These are phyloP conservation scores for Ilyonectria mors-panacis DNA, from an alignment of 2,329 filamentous ascomycete species.

Conservation along the genomic window DNA sequence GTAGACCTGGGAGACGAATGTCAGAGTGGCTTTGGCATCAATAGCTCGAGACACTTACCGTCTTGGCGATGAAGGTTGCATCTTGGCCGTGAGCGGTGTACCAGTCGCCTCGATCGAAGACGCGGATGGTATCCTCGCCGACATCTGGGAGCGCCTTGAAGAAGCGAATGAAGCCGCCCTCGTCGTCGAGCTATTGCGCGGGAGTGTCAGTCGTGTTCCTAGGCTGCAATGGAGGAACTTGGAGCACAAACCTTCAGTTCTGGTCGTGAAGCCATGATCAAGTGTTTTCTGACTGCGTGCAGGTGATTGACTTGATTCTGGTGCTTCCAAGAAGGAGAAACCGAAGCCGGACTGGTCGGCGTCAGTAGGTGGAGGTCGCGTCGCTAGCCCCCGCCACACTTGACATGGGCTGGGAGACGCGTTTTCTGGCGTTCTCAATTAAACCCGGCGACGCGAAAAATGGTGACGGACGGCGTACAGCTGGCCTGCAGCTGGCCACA, in stretches of 20 bases:
- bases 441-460: constrained; percentile 46
- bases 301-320: constrained; percentile 17
- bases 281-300: constrained; percentile 14
- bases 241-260: constrained; percentile 73
- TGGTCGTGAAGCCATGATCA: constrained; percentile 78
- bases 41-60: constrained; percentile 62
- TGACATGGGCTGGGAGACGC: constrained; percentile 45
- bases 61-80: constrained; percentile 86
- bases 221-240: constrained; percentile 4
- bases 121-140: constrained; percentile 82
- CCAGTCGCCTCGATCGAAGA: constrained; percentile 95
- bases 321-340: constrained; percentile 19
- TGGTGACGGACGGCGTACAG: constrained; percentile 14
- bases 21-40: neutral
- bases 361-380: constrained; percentile 40
- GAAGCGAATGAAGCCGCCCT: constrained; percentile 96
- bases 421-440: constrained; percentile 46
- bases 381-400: constrained; percentile 36
- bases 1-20: constrained; percentile 77
- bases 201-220: constrained; percentile 24
- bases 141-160: constrained; percentile 87
- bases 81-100: constrained; percentile 94
- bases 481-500: neutral
- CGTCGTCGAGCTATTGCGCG: constrained; percentile 84
- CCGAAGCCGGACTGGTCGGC: constrained; percentile 20